A percentile compares a stretch with the other conserved stretches of the same genome.
Conservation (phyloP, 257 asterid genomes). For the Solanum arcanum region DNA sequence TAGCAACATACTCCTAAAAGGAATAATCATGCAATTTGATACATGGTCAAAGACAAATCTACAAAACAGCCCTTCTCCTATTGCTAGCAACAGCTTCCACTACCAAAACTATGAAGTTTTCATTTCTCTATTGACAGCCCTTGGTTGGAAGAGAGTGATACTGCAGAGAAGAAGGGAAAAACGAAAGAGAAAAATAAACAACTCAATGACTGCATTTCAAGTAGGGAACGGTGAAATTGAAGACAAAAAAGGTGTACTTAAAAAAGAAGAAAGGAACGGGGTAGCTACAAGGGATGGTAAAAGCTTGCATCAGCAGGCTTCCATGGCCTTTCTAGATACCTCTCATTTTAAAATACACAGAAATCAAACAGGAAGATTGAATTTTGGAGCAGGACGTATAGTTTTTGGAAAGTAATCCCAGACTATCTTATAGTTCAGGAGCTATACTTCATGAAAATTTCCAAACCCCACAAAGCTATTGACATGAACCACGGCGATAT, state of each 20-base stretch:
- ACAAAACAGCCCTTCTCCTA: neutral
- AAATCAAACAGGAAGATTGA: neutral
- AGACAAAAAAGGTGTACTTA: neutral
- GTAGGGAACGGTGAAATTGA: neutral
- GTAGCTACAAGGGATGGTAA: neutral
- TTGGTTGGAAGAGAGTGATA: neutral
- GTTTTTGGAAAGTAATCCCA: neutral
- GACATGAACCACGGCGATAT: neutral
- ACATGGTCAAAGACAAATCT: neutral
- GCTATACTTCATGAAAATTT: neutral
- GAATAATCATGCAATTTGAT: neutral
- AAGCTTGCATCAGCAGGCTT: neutral
- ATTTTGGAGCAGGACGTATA: neutral
- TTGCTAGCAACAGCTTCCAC: neutral
- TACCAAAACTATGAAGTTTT: neutral
- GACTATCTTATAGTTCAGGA: neutral
- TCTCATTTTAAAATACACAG: neutral
- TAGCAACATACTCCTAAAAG: neutral
- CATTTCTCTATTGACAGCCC: neutral
- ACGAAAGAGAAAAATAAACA: neutral
- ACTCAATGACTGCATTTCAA: neutral
- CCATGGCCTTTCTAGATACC: neutral
- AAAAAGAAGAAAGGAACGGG: neutral
- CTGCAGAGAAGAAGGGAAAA: neutral
- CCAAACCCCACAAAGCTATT: neutral